Percentiles rank a stretch among this genome's conserved stretches.
phyloP scores from a whole-genome alignment of 208 protist species.

The Giardia duodenalis region DNA sequence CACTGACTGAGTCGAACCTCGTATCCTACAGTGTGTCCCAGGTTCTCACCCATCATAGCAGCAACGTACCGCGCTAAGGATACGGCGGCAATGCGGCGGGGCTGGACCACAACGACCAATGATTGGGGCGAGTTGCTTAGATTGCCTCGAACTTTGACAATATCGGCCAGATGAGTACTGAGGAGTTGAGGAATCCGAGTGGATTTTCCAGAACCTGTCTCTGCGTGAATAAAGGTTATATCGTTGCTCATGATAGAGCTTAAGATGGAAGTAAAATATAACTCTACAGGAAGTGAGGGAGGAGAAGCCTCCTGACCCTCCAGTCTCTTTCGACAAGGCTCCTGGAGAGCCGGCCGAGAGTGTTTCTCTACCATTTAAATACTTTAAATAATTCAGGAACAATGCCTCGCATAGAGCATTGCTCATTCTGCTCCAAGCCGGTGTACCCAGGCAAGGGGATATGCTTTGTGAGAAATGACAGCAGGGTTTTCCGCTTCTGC shows the following conservation, averaged over 20 bases:
- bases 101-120: not conserved
- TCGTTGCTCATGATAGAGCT: no score
- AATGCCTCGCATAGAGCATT: slow-evolving; percentile 84
- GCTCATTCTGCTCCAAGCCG: slow-evolving; percentile 79
- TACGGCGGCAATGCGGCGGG: not conserved
- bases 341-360: no score
- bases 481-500: slow-evolving; percentile 83
- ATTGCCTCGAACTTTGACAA: no score
- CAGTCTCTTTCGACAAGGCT: no score
- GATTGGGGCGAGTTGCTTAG: not conserved
- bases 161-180: no score
- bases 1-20: not conserved
- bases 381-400: no score
- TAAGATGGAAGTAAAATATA: no score
- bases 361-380: no score
- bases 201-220: not conserved
- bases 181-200: not conserved
- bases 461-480: slow-evolving; percentile 94
- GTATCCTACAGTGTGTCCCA: not conserved
- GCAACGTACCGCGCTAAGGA: not conserved
- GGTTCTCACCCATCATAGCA: not conserved
- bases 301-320: no score
- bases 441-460: slow-evolving; percentile 96
- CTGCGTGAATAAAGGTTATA: not conserved
- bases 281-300: no score